Base-by-base conservation (phyloP, 2,329 filamentous ascomycete genomes). In the Thyridium curvatum region DNA sequence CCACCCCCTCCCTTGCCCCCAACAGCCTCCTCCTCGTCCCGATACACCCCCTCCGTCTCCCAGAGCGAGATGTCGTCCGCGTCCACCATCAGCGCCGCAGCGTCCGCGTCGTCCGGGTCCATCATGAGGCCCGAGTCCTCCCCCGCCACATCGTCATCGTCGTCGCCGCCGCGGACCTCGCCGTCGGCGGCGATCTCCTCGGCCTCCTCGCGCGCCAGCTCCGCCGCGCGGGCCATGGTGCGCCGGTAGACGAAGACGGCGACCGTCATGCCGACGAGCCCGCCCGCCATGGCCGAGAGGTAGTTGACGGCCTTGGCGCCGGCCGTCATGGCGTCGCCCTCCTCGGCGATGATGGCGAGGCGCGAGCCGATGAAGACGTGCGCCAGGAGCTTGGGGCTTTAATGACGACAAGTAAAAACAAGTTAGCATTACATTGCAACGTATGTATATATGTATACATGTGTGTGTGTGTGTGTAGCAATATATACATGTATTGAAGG, bases 301-400 rank as follows among this genome's bases (percentile, higher is more conserved):
- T 94, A 95, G 62, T 93, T 94, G 52, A 97, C 69, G 18, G 79
- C 72, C 59, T 90, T 93, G 46, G 86, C 86, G 46, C 74, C 72
- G 3, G 74, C 63, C 43, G 85, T 81, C 91, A 97, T 96, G 49
- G 84, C 77, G 55, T 86, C 87, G 46, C 83, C 85, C 41, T 79
- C 76, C 52, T 94, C 86, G n/a, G 86, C 87, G 28, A 98, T 78
- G 38, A 82, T 71, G 33, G 87, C 88, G 13, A 98, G 69, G 40
- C 89, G 77, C 53, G 78, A 82, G 44, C 93, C 93, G 52, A 98
- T 88, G 64, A 96, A 98, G 51, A 94, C 79, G 56, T 94, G 87
- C 37, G 98, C 81, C 42, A 97, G 71, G 14, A 98, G 71, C 55
- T 97, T 98, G 7, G 93, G 93, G 12, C 73, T 78, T 37, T 38